Conservation (phyloP, 306 rosid species). For the Oxytropis ochrocephala region DNA sequence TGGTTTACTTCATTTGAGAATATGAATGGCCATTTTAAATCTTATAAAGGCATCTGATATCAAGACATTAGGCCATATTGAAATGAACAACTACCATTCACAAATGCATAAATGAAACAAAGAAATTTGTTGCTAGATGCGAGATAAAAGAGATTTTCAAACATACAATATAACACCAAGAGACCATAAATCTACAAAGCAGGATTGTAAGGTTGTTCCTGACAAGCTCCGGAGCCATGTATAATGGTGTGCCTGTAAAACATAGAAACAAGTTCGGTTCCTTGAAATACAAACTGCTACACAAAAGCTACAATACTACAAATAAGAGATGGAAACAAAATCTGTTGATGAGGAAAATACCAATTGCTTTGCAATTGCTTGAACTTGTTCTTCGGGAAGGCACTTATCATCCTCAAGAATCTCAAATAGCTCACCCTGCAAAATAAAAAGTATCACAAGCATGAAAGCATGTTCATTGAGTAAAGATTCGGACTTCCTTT, state of each 20-base stretch:
- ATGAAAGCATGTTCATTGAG: slow-evolving; percentile 4
- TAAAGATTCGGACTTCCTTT: neutral
- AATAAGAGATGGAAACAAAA: neutral
- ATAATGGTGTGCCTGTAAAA: slow-evolving; percentile 82
- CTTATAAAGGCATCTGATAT: neutral
- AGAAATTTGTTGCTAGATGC: slow-evolving; percentile 12
- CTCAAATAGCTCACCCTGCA: slow-evolving; percentile 93
- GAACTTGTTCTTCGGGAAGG: slow-evolving; percentile 99
- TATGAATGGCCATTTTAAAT: neutral
- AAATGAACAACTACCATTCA: neutral
- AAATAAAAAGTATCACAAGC: slow-evolving; percentile 20
- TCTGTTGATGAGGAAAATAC: slow-evolving; percentile 31
- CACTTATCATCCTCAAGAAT: slow-evolving; percentile 97
- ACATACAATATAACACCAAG: slow-evolving; percentile 94
- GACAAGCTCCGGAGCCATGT: slow-evolving; percentile 99
- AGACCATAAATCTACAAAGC: slow-evolving; percentile 97
- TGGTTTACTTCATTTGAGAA: neutral
- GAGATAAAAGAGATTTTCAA: slow-evolving; percentile 16
- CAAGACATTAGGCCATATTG: neutral
- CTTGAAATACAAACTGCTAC: neutral
- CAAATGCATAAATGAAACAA: slow-evolving; percentile 16
- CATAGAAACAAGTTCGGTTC: neutral
- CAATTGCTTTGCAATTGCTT: slow-evolving; percentile 97
- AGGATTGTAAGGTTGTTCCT: slow-evolving; percentile 95
- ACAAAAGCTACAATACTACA: slow-evolving; percentile 2